Percentiles rank a stretch among this genome's conserved stretches.
These are phyloP conservation scores for Fusarium siculi DNA, from an alignment of 2,329 filamentous ascomycete genomes.

Conservation along the genomic window DNA sequence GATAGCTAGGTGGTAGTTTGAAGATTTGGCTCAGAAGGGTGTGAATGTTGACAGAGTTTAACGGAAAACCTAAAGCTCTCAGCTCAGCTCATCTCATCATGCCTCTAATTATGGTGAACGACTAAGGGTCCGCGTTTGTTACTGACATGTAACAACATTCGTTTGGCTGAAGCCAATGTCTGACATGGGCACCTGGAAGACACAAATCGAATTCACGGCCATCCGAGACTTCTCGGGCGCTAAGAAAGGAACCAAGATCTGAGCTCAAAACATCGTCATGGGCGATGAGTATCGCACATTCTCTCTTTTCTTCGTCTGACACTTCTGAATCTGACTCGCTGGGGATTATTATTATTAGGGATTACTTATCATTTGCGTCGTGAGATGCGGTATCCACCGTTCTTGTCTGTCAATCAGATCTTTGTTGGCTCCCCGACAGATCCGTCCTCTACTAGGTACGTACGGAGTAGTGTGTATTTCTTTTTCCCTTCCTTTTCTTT, in stretches of 20 bases:
- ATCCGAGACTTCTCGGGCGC: conserved; percentile 31
- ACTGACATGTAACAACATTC: conserved; percentile 8
- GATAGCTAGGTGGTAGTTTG: background rate
- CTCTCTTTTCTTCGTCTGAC: background rate
- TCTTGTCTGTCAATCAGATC: conserved; percentile 11
- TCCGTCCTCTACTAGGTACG: background rate
- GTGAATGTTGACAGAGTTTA: background rate
- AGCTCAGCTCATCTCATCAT: background rate
- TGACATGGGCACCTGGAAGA: conserved; percentile 3
- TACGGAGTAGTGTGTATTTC: background rate
- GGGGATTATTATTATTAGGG: background rate
- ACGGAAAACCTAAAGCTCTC: background rate
- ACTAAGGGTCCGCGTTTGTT: conserved; percentile 2
- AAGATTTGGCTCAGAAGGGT: conserved; percentile 9
- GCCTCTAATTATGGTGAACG: conserved; percentile 2
- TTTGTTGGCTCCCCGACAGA: conserved; percentile 16
- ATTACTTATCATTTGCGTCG: background rate
- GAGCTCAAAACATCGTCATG: conserved; percentile 23
- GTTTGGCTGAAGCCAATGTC: background rate
- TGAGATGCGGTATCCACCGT: conserved; percentile 4
- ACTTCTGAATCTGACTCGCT: background rate
- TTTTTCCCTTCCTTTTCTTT: background rate
- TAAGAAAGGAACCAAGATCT: conserved; percentile 29
- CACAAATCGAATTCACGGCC: conserved; percentile 20
- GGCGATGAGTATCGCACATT: conserved; percentile 3